These are phyloP conservation scores for Yamadazyma conglobata DNA, from an alignment of 1,139 yeast genomes.

Conservation along the genomic window DNA sequence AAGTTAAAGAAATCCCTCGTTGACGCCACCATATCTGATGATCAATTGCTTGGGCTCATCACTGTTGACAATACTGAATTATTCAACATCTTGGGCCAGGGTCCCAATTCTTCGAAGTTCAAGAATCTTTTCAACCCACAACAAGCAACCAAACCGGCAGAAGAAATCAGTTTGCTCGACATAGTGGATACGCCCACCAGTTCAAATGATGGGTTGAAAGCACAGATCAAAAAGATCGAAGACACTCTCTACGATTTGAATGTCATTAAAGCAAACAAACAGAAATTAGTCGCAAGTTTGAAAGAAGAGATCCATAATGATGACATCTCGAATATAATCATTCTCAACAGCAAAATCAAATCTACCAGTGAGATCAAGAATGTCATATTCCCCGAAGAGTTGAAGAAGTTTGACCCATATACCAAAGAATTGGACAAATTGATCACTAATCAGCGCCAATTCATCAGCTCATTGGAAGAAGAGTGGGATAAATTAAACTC, in stretches of 20 bases:
- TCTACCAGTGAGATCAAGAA: slow-evolving; percentile 55
- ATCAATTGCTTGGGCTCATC: slow-evolving; percentile 43
- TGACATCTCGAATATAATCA: slow-evolving; percentile 76
- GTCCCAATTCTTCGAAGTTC: slow-evolving; percentile 31
- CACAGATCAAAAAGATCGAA: slow-evolving; percentile 41
- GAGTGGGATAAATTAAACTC: slow-evolving; percentile 57
- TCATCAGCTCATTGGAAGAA: slow-evolving; percentile 54
- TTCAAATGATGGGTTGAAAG: slow-evolving; percentile 39
- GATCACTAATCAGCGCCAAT: slow-evolving; percentile 56
- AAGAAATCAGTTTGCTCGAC: slow-evolving; percentile 55
- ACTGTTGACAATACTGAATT: slow-evolving; percentile 24
- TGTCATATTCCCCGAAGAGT: slow-evolving; percentile 65
- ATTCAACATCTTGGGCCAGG: slow-evolving; percentile 30
- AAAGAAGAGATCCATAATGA: slow-evolving; percentile 74
- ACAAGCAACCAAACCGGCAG: slow-evolving; percentile 14
- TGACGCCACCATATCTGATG: slow-evolving; percentile 68
- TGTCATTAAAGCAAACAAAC: slow-evolving; percentile 55
- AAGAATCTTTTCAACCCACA: slow-evolving; percentile 24
- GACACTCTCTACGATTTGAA: slow-evolving; percentile 45
- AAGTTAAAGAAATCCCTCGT: slow-evolving; percentile 61
- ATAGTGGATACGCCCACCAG: slow-evolving; percentile 21
- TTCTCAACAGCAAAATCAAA: slow-evolving; percentile 60
- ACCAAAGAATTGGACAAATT: slow-evolving; percentile 67
- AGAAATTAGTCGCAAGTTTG: slow-evolving; percentile 57
- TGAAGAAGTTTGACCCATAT: slow-evolving; percentile 73